These are phyloP conservation scores for Aspergillus hortae DNA, from an alignment of 2,329 filamentous ascomycete species.

Conservation along the genomic window DNA sequence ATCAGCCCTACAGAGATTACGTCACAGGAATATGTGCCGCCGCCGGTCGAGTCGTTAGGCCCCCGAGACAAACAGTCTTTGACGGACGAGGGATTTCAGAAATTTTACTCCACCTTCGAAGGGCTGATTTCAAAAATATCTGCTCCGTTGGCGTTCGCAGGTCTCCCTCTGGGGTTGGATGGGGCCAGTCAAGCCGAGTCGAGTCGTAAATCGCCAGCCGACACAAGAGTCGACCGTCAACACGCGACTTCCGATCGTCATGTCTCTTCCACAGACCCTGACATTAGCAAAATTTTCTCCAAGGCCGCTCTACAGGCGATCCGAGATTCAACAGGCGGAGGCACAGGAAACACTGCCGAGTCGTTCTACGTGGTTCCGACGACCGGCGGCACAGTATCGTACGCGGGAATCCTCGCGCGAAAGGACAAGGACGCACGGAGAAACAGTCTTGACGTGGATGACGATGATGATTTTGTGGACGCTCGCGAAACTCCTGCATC, in stretches of 20 bases:
- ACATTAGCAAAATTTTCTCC: constrained; percentile 80
- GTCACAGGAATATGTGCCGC: constrained; percentile 29
- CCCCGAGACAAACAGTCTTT: constrained; percentile 17
- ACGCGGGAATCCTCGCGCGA: constrained; percentile 76
- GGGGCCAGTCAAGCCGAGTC: constrained; percentile 26
- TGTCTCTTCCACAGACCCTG: constrained; percentile 57
- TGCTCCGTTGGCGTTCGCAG: constrained; percentile 87
- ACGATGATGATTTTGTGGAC: constrained; percentile 86
- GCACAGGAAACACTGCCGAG: constrained; percentile 56
- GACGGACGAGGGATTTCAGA: constrained; percentile 75
- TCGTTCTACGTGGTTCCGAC: constrained; percentile 95
- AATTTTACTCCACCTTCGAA: constrained; percentile 90
- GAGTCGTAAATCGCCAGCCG: constrained; percentile 31
- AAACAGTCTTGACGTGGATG: constrained; percentile 54
- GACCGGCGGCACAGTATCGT: constrained; percentile 86
- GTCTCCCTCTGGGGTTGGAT: constrained; percentile 68
- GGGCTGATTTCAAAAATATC: constrained; percentile 84
- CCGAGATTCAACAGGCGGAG: constrained; percentile 58
- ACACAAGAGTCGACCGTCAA: constrained; percentile 35
- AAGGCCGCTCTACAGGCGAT: constrained; percentile 78
- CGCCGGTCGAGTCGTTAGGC: constrained; percentile 23
- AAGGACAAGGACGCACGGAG: constrained; percentile 43
- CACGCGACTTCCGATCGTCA: constrained; percentile 39
- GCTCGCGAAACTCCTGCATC: constrained; percentile 65
- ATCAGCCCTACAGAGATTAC: constrained; percentile 32